Percentiles rank a stretch among this genome's conserved stretches.
These are phyloP conservation scores for Podaxis sp. DNA, from an alignment of 768 basidiomycete species.

Conservation along the genomic window DNA sequence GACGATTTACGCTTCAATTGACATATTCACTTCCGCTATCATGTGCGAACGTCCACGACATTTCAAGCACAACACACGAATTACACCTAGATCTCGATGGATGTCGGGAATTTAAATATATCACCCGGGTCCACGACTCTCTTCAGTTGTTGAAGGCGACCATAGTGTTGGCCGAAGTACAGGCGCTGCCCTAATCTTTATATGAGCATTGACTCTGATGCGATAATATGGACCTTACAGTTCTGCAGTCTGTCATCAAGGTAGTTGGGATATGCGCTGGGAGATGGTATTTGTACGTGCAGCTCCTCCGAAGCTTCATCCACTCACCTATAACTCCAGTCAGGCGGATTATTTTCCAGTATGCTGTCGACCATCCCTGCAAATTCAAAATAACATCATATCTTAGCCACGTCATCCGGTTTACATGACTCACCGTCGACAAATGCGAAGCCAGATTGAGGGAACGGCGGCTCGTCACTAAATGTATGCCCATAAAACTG, in stretches of 20 bases:
- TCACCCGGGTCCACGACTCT: conserved; percentile 7
- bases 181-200: conserved; percentile 6
- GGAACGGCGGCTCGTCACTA: conserved; percentile 37
- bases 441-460: conserved; percentile 40
- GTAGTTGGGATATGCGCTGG: conserved; percentile 12
- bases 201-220: not conserved
- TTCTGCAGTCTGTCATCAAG: conserved; percentile 6
- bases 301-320: not conserved
- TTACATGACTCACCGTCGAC: conserved; percentile 33
- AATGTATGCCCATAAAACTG: conserved; percentile 48
- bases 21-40: not conserved
- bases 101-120: conserved; percentile 10
- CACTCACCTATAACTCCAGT: conserved; percentile 9
- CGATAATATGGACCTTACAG: not conserved
- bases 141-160: conserved; percentile 13
- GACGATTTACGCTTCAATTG: not conserved
- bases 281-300: not conserved
- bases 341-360: not conserved
- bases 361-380: conserved; percentile 29
- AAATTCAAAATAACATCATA: not conserved
- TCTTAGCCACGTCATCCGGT: not conserved
- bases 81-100: conserved; percentile 4
- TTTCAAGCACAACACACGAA: not conserved
- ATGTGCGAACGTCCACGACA: not conserved
- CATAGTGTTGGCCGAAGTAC: conserved; percentile 12